Base-by-base conservation (phyloP, 2,329 filamentous ascomycete genomes). In the Leptographium procerum region DNA sequence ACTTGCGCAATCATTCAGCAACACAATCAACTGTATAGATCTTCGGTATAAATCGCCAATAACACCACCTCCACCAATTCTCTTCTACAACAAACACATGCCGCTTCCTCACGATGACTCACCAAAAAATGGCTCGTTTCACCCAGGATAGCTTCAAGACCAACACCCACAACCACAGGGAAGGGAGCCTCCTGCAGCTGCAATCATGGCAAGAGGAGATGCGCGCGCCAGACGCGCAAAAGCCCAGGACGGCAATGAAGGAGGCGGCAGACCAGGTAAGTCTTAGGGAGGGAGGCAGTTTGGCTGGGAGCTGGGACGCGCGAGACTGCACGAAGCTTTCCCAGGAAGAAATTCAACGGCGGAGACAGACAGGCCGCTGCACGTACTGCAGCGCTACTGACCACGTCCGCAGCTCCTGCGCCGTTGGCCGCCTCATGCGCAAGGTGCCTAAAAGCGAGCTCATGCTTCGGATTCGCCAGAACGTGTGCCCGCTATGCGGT, bases 401-500 rank as follows among this genome's bases (percentile, higher is more conserved):
- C 47, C 61, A 63, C 47, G n/a, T 45, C 8, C 60, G 61, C 4
- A 36, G 36, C 9, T n/a, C 53, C 5, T 63, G 61, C 19, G 59
- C 51, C 9, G 7, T 55, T 1, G 61, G 61, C 4, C 61, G 61
- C 8, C 47, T 63, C 26, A 60, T 63, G 60, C 60, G 61, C 28
- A 56, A 55, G 10, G 61, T 63, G 13, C 29, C 59, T 34, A 56
- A 43, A 52, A n/a, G 14, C 22, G 33, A 43, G 24, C 60, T 63
- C 10, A 31, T 55, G 43, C 1, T 1, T 0, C 60, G 61, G 8
- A 47, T 63, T 2, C 36, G 54, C 19, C 7, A 7, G 11, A 13
- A 34, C 8, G 45, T 62, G 31, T 63, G 61, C 22, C 61, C 61
- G 1, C 36, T 63, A 10, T 63, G 61, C 19, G 61, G 61, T 40